Conservation (phyloP, 805 yeast species). For the Sugiyamaella americana region DNA sequence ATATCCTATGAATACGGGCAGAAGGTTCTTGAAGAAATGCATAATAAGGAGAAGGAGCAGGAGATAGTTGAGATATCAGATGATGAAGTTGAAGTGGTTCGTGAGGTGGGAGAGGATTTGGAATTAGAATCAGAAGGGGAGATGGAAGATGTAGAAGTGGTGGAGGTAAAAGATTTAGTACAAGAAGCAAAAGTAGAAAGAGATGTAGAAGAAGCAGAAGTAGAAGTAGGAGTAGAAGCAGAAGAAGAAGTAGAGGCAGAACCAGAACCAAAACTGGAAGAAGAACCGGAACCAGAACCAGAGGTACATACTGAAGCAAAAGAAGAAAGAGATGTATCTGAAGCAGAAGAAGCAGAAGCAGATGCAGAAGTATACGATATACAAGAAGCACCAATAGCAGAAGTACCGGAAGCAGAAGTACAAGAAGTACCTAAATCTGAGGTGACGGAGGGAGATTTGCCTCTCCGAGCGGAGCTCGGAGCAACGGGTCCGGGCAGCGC, state of each 20-base stretch:
- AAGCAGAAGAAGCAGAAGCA: background rate
- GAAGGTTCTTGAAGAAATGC: background rate
- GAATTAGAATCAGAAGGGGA: background rate
- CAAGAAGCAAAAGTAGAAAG: background rate
- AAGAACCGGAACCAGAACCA: too few relatives aligned
- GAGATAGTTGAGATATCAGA: too few relatives aligned
- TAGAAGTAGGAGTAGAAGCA: background rate
- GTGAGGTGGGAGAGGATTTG: background rate
- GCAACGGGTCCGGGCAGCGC: too few relatives aligned
- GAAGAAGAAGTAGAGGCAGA: background rate
- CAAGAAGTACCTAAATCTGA: background rate
- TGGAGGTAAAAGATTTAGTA: background rate
- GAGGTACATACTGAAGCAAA: background rate
- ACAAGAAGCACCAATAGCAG: background rate
- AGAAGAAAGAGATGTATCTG: background rate
- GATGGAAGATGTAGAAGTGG: background rate
- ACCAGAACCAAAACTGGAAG: too few relatives aligned
- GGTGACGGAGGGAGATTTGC: background rate
- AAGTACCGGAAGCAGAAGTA: background rate
- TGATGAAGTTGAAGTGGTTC: slow-evolving; percentile 2
- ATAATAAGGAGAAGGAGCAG: background rate
- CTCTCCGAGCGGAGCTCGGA: background rate
- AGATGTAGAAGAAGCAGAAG: background rate
- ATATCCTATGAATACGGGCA: slow-evolving; percentile 9
- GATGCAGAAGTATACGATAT: background rate